Evolutionary conservation across 2,329 filamentous ascomycete genomes (phyloP), one percentile per base, ranked within the genome.

Genomic region (Colletotrichum endophyticum): DNA sequence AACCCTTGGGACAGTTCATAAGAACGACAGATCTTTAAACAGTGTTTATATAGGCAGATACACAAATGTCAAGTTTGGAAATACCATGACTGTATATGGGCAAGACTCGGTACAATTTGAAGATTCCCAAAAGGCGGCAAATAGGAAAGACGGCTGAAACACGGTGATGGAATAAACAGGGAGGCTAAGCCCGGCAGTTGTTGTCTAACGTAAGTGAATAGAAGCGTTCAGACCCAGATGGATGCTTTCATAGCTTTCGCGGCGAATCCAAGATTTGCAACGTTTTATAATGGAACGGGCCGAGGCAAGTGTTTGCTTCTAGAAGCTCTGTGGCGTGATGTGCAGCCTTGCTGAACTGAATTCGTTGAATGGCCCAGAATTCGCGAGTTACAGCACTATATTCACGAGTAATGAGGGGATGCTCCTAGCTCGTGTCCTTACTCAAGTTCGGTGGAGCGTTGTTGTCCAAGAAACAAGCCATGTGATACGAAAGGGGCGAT

Each of bases 101-200:
- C 5, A n/a, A 49, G 19, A 49, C 2, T 49, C 19, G 5, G 39
- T 12, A 4, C 39, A n/a, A 1, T 4, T 1, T 2, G 19, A 6
- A 49, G 2, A 12, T 49, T 49, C 19, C 39, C 36, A 5, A 32
- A 32, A 32, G 4, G 4, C 4, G 4, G 30, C 30, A 16, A n/a
- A n/a, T 12, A n/a, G 19, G 19, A 12, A 49, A n/a, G 19, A 49
- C 5, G 2, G 39, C 6, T n/a, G 39, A 49, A 49, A n/a, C 39
- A 49, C 19, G 2, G 9, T n/a, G 39, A 3, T 12, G 39, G 2
- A 6, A 49, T 49, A 3, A 3, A n/a, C 39, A 49, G 39, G 39
- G 39, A 19, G 16, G 2, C 36, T 39, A 0, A 1, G 0, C 39
- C 16, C 39, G 5, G 39, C 9, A 49, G 5, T n/a, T n/a, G 1